A percentile compares a stretch with the other conserved stretches of the same genome.
Evolutionary conservation across 352 stramenopile species (phyloP).

Genomic region (Phytophthora tentaculata): DNA sequence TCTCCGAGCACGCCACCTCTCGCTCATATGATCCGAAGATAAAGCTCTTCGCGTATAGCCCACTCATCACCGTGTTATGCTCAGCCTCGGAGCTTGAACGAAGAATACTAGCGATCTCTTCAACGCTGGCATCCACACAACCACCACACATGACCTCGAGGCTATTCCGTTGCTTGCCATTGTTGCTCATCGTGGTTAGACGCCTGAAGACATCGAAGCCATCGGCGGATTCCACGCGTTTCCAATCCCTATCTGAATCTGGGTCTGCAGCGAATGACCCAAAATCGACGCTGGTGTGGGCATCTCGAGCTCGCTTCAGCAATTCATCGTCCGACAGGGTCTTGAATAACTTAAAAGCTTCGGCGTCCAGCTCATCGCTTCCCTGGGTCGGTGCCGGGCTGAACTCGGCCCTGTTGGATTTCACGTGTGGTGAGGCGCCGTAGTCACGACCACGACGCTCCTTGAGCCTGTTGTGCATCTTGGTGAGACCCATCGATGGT

Average conservation of each 20-base stretch:
- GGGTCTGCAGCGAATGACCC: slow-evolving; percentile 8
- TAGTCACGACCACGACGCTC: slow-evolving; percentile 8
- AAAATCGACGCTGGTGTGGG: slow-evolving; percentile 21
- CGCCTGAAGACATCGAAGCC: slow-evolving; percentile 22
- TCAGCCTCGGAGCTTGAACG: slow-evolving; percentile 18
- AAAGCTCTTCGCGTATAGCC: slow-evolving; percentile 41
- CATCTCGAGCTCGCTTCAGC: slow-evolving; percentile 26
- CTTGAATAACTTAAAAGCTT: background rate
- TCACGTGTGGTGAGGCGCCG: background rate
- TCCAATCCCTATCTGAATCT: slow-evolving; percentile 8
- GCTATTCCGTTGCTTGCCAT: background rate
- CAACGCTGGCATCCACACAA: slow-evolving; percentile 22
- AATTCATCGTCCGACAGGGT: slow-evolving; percentile 20
- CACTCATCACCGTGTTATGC: slow-evolving; percentile 40
- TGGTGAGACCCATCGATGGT: slow-evolving; percentile 6
- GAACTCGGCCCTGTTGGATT: background rate
- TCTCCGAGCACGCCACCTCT: slow-evolving; percentile 10
- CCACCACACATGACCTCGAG: slow-evolving; percentile 34
- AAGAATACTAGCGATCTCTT: slow-evolving; percentile 34
- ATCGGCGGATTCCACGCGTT: slow-evolving; percentile 15
- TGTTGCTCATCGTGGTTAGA: slow-evolving; percentile 4
- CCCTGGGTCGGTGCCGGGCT: slow-evolving; percentile 4
- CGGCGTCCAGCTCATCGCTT: background rate
- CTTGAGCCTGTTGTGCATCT: slow-evolving; percentile 7
- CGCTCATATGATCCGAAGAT: slow-evolving; percentile 39